These are phyloP conservation scores for Neofusicoccum ribis DNA, from an alignment of 2,329 filamentous ascomycete species.

Conservation along the genomic window DNA sequence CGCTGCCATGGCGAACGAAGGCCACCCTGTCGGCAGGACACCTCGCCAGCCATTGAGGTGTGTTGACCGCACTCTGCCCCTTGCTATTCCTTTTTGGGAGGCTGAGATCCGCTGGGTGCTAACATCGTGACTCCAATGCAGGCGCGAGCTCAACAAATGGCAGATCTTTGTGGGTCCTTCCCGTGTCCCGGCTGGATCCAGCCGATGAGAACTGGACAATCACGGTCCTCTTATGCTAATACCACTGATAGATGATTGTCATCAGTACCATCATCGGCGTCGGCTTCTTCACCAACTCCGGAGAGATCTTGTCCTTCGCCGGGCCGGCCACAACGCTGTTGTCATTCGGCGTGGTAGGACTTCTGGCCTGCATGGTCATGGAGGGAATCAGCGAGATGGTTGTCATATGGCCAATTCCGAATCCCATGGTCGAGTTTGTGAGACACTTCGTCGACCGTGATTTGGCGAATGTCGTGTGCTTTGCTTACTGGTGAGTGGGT, in stretches of 20 bases:
- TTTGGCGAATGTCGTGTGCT: constrained; percentile 35
- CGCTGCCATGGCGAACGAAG: not conserved
- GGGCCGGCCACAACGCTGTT: constrained; percentile 36
- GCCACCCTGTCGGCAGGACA: not conserved
- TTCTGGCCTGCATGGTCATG: constrained; percentile 38
- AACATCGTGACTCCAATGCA: not conserved
- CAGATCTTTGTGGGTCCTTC: constrained; percentile 15
- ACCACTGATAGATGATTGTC: constrained; percentile 34
- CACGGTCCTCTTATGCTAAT: not conserved
- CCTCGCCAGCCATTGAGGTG: not conserved
- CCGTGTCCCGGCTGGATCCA: not conserved
- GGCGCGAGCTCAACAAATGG: constrained; percentile 6
- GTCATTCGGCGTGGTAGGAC: constrained; percentile 34
- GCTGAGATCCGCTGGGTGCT: not conserved
- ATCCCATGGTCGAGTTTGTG: constrained; percentile 39
- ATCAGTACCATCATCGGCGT: constrained; percentile 38
- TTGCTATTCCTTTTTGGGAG: not conserved
- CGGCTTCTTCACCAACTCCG: constrained; percentile 35
- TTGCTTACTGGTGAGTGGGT: constrained; percentile 35
- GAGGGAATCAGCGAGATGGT: constrained; percentile 42
- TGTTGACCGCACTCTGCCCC: not conserved
- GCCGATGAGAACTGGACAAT: not conserved
- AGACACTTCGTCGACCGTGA: constrained; percentile 40
- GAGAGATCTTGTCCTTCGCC: constrained; percentile 34
- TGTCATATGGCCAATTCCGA: constrained; percentile 39